These are phyloP conservation scores for Suillus hirtellus DNA, from an alignment of 768 basidiomycete genomes.

Conservation along the genomic window DNA sequence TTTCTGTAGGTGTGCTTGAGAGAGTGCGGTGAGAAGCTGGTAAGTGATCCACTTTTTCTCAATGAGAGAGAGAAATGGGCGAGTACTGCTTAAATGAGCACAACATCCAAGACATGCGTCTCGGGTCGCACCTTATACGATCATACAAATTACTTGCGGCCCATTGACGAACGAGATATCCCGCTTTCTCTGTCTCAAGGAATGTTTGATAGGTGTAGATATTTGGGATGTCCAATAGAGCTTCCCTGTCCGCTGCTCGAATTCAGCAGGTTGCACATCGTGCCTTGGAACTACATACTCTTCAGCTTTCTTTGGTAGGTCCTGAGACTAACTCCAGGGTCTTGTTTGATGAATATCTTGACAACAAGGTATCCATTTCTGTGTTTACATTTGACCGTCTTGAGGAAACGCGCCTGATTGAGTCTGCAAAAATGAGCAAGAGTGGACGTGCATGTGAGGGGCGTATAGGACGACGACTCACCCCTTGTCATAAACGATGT, in stretches of 20 bases:
- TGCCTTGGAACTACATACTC: constrained; percentile 41
- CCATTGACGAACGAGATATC: constrained; percentile 95
- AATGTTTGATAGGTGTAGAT: constrained; percentile 87
- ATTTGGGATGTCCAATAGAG: constrained; percentile 81
- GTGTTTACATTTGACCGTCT: constrained; percentile 89
- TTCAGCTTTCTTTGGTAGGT: constrained; percentile 79
- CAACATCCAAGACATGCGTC: constrained; percentile 3
- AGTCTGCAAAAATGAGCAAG: constrained; percentile 18
- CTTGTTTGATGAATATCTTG: constrained; percentile 95
- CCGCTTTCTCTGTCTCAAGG: constrained; percentile 94
- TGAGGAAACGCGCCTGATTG: constrained; percentile 43
- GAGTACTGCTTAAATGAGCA: constrained; percentile 58
- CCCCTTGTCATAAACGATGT: constrained; percentile 93
- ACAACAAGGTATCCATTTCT: constrained; percentile 81
- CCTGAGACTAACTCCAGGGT: constrained; percentile 77
- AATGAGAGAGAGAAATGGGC: constrained; percentile 86
- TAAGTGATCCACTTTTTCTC: constrained; percentile 99
- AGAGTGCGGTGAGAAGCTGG: constrained; percentile 83
- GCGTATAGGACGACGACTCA: constrained; percentile 31
- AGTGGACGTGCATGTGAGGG: neutral
- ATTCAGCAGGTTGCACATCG: constrained; percentile 1
- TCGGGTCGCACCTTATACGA: constrained; percentile 80
- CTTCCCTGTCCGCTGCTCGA: constrained; percentile 76
- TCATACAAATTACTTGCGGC: constrained; percentile 93
- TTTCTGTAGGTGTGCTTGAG: constrained; percentile 81